Conservation (phyloP, 805 yeast species). For the Candida sphagnicola region DNA sequence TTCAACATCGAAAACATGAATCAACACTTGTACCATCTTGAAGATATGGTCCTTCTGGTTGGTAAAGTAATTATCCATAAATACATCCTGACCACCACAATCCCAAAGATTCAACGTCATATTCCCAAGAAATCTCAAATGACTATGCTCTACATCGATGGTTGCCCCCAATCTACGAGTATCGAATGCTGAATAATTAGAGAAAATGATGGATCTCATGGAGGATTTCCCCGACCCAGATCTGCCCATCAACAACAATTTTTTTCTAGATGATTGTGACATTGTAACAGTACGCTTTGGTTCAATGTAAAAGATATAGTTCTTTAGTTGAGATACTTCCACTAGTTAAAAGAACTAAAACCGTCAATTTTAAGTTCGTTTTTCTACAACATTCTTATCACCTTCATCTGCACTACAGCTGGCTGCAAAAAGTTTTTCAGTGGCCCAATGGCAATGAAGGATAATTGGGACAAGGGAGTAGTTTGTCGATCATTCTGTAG, state of each 20-base stretch:
- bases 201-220: conserved; percentile 93
- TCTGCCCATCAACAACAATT: conserved; percentile 66
- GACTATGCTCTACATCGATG: conserved; percentile 97
- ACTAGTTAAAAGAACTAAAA: no score
- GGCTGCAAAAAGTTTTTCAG: no score
- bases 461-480: no score
- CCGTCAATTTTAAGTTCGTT: no score
- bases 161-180: conserved; percentile 95
- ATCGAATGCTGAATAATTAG: conserved; percentile 95
- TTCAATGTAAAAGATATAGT: no score
- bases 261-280: conserved; percentile 35
- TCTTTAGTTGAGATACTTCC: no score
- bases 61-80: conserved; percentile 90
- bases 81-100: conserved; percentile 97
- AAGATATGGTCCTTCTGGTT: conserved; percentile 89
- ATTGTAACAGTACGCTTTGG: conserved; percentile 7
- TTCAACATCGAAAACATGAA: conserved; percentile 95
- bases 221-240: conserved; percentile 97
- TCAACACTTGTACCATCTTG: conserved; percentile 91
- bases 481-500: no score
- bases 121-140: conserved; percentile 85
- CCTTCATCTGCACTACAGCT: no score
- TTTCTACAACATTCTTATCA: no score
- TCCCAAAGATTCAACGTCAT: conserved; percentile 97
- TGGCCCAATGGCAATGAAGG: no score